Conservation (phyloP, 352 stramenopile species). For the Globisporangium abappressorium region DNA sequence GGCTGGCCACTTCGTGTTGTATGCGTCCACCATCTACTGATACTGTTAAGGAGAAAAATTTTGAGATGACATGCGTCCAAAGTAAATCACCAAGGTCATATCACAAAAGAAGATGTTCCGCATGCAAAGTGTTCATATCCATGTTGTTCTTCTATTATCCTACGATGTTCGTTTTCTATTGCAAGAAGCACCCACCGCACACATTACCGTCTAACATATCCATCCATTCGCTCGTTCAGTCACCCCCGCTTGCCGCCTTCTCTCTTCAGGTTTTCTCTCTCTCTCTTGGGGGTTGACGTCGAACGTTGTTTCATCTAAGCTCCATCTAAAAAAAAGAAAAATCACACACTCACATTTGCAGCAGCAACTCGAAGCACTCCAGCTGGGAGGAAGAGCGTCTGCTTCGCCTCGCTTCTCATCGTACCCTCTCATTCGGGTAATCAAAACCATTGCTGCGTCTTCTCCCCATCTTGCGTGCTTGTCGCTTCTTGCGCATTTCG, state of each 20-base stretch:
- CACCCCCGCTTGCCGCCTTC: neutral
- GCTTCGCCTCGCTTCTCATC: neutral
- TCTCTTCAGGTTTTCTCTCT: neutral
- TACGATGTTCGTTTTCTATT: conserved; percentile 1
- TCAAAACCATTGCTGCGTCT: neutral
- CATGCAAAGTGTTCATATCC: conserved; percentile 1
- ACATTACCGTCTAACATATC: conserved; percentile 49
- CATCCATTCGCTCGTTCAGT: conserved; percentile 27
- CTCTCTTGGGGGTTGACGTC: neutral
- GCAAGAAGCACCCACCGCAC: conserved; percentile 6
- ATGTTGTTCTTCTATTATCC: conserved; percentile 9
- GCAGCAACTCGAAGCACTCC: neutral
- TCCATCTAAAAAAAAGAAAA: conserved; percentile 11
- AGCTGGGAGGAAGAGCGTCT: neutral
- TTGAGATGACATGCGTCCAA: too few relatives aligned
- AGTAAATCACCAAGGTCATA: too few relatives aligned
- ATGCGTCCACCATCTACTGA: too few relatives aligned
- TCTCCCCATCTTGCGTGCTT: neutral
- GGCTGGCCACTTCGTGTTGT: too few relatives aligned
- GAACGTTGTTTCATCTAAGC: conserved; percentile 7
- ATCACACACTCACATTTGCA: neutral
- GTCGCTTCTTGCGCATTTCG: neutral
- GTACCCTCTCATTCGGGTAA: neutral
- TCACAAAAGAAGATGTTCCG: too few relatives aligned
- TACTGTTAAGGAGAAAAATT: too few relatives aligned